A percentile compares a stretch with the other conserved stretches of the same genome.
phyloP scores from a whole-genome alignment of 1,139 yeast genomes.

The Zygosaccharomyces sapae region DNA sequence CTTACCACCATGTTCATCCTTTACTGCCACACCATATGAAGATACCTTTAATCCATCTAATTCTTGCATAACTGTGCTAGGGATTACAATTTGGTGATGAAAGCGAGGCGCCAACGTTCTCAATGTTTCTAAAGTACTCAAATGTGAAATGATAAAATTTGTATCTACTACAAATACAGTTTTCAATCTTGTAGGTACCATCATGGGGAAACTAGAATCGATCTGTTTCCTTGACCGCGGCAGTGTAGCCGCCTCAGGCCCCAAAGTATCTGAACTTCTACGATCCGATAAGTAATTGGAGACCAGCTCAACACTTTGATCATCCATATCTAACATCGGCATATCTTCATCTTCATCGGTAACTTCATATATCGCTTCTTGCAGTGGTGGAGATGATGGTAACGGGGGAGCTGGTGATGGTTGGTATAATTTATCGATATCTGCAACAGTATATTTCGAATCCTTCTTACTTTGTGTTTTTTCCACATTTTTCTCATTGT shows the following conservation, averaged over 20 bases:
- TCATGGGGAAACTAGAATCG: slow-evolving; percentile 13
- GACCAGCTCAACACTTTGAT: slow-evolving; percentile 45
- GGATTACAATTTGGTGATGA: slow-evolving; percentile 58
- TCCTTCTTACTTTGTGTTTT: neutral
- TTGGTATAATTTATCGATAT: slow-evolving; percentile 12
- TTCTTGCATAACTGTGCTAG: slow-evolving; percentile 66
- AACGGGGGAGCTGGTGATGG: neutral
- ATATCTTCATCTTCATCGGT: slow-evolving; percentile 40
- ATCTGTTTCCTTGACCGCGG: slow-evolving; percentile 7
- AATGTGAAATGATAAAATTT: slow-evolving; percentile 66
- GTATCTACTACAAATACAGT: slow-evolving; percentile 64
- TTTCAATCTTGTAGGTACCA: slow-evolving; percentile 13
- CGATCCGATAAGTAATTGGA: slow-evolving; percentile 41
- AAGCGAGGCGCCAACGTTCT: slow-evolving; percentile 40
- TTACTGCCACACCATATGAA: slow-evolving; percentile 15
- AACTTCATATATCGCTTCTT: neutral
- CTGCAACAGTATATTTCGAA: slow-evolving; percentile 15
- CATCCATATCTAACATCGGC: slow-evolving; percentile 51
- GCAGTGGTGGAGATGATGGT: neutral
- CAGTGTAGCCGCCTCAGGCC: neutral
- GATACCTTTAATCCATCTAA: slow-evolving; percentile 72
- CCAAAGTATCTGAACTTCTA: slow-evolving; percentile 15
- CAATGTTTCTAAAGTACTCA: slow-evolving; percentile 52
- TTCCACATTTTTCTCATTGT: neutral
- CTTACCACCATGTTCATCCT: slow-evolving; percentile 27